Evolutionary conservation across 257 asterid species (phyloP).

Genomic region (Coffea eugenioides): DNA sequence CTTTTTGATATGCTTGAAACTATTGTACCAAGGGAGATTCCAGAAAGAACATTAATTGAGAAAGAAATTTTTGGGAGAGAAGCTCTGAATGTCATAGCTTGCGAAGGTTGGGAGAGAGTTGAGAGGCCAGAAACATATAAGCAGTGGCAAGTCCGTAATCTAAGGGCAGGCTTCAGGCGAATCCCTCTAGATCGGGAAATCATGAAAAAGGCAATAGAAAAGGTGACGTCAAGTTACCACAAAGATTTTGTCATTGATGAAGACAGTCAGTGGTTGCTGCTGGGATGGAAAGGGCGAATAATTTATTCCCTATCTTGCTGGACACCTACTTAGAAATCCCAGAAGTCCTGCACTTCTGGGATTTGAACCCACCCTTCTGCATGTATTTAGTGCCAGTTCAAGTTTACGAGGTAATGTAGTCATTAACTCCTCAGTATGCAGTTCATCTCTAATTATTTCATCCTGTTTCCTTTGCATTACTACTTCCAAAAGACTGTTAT

Average conservation of each 20-base stretch:
- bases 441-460: neutral
- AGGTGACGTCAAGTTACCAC: conserved; percentile 23
- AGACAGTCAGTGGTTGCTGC: conserved; percentile 23
- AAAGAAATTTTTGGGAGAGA: conserved; percentile 25
- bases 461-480: neutral
- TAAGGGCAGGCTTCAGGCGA: conserved; percentile 25
- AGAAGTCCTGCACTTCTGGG: neutral
- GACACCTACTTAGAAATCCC: conserved; percentile 11
- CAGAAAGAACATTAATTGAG: conserved; percentile 20
- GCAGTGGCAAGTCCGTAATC: conserved; percentile 28
- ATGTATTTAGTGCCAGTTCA: neutral
- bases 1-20: conserved; percentile 28
- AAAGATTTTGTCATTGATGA: conserved; percentile 26
- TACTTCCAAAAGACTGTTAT: neutral
- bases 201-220: conserved; percentile 12
- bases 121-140: conserved; percentile 33
- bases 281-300: conserved; percentile 29
- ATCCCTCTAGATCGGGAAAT: conserved; percentile 11
- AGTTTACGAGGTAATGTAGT: neutral
- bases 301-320: conserved; percentile 24
- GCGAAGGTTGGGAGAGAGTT: conserved; percentile 29
- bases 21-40: conserved; percentile 21
- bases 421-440: neutral
- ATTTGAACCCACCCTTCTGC: neutral
- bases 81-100: conserved; percentile 27